Evolutionary conservation across 192 early-diverging fungal genomes (phyloP), one percentile per base, ranked within the genome.

Genomic region (Coemansia reversa): DNA sequence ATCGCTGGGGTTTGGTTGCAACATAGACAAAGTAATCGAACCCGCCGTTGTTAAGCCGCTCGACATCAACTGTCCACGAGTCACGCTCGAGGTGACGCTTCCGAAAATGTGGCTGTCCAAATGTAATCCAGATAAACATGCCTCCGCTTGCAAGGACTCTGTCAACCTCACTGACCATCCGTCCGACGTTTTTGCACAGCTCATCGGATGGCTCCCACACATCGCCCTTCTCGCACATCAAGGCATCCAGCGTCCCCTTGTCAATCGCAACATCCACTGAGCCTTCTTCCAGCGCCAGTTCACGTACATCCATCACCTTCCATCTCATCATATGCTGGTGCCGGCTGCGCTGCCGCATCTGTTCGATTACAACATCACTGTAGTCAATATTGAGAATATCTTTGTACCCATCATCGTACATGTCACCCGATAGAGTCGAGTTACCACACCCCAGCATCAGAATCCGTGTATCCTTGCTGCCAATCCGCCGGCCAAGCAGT

Each of bases 381-480:
- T 89, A 96, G 63, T 96, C 94, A 18, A 94, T 85, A 63, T 94
- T 93, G 60, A 82, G 70, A 57, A 90, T 88, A 77, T 87, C 80
- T 49, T 85, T 75, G 62, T 89, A 91, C 35, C 90, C 89, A 51
- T 84, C 91, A 53, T 83, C 72, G 70, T 90, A 92, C 89, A 92
- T 90, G 58, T 92, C 91, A 59, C 88, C 85, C 23, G 87, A 87
- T 8, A 91, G 74, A 55, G 86, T 88, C 28, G 87, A 88, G 67
- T 94, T 93, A n/a, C 94, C 93, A 60, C 91, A 92, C 18, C 94
- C 94, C 2, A 94, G 83, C 87, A 94, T 91, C 62, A 95, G 72
- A 51, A 95, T 88, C 47, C 75, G 76, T 19, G 83, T 75, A 49
- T 82, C 75, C 56, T 84, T 84, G 50, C 82, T 65, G 24, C 70